Evolutionary conservation across 257 asterid genomes (phyloP).

Genomic region (Apocynum venetum): DNA sequence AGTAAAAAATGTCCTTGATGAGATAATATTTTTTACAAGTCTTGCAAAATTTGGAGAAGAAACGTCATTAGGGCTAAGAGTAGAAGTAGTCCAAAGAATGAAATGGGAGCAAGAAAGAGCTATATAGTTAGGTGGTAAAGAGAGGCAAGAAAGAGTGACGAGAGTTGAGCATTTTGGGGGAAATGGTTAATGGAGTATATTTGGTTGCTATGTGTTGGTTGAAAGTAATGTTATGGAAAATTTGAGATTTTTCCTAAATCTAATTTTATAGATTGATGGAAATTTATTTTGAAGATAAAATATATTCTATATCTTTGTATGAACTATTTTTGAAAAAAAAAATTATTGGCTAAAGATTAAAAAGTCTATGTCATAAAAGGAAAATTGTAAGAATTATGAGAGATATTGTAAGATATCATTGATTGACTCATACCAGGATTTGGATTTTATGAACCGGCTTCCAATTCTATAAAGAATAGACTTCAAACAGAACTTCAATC

Average conservation of each 20-base stretch:
- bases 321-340: no score
- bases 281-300: no score
- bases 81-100: slow-evolving; percentile 44
- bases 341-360: no score
- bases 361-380: no score
- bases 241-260: no score
- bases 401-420: no score
- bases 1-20: slow-evolving; percentile 17
- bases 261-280: slow-evolving; percentile 57
- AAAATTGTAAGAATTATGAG: no score
- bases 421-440: no score
- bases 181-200: slow-evolving; percentile 28
- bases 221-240: slow-evolving; percentile 51
- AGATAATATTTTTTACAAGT: slow-evolving; percentile 40
- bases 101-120: slow-evolving; percentile 49
- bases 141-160: slow-evolving; percentile 26
- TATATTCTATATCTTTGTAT: no score
- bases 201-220: slow-evolving; percentile 54
- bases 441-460: no score
- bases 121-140: slow-evolving; percentile 37
- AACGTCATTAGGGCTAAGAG: slow-evolving; percentile 42
- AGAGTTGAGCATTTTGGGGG: slow-evolving; percentile 27
- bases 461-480: no score
- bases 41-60: slow-evolving; percentile 9
- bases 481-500: no score